phyloP scores from a whole-genome alignment of 768 basidiomycete genomes.

The Amanita exitialis region DNA sequence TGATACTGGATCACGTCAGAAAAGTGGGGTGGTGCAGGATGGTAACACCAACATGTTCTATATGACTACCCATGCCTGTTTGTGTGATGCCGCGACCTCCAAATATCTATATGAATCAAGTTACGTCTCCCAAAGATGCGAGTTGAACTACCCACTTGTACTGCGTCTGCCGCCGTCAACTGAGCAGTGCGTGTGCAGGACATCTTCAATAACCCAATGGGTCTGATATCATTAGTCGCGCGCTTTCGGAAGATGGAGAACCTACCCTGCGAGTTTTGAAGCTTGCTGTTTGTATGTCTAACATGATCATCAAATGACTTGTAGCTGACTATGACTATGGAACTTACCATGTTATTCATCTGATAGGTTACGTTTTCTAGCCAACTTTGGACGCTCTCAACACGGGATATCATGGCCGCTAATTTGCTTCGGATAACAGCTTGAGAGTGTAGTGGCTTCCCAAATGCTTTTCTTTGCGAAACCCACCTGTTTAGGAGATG shows the following conservation, averaged over 20 bases:
- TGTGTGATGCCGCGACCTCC: conserved; percentile 83
- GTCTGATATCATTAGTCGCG: conserved; percentile 23
- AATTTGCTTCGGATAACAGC: conserved; percentile 86
- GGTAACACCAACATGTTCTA: conserved; percentile 46
- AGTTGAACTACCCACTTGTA: conserved; percentile 33
- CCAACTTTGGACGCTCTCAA: conserved; percentile 70
- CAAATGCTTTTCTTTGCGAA: conserved; percentile 82
- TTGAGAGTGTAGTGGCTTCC: conserved; percentile 75
- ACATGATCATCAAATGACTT: neutral
- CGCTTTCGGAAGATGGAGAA: neutral
- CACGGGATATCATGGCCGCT: conserved; percentile 62
- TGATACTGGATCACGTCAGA: conserved; percentile 36
- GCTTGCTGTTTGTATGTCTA: conserved; percentile 71
- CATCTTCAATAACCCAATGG: conserved; percentile 67
- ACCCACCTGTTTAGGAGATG: conserved; percentile 50
- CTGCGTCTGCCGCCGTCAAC: conserved; percentile 60
- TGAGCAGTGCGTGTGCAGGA: conserved; percentile 51
- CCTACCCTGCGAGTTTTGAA: conserved; percentile 59
- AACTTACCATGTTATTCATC: conserved; percentile 70
- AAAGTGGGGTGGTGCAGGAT: conserved; percentile 9
- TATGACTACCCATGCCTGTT: conserved; percentile 59
- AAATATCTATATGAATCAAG: conserved; percentile 40
- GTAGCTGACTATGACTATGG: neutral
- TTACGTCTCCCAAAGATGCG: neutral
- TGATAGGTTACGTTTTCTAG: conserved; percentile 79